These are phyloP conservation scores for Suillus fuscotomentosus DNA, from an alignment of 768 basidiomycete genomes.

Conservation along the genomic window DNA sequence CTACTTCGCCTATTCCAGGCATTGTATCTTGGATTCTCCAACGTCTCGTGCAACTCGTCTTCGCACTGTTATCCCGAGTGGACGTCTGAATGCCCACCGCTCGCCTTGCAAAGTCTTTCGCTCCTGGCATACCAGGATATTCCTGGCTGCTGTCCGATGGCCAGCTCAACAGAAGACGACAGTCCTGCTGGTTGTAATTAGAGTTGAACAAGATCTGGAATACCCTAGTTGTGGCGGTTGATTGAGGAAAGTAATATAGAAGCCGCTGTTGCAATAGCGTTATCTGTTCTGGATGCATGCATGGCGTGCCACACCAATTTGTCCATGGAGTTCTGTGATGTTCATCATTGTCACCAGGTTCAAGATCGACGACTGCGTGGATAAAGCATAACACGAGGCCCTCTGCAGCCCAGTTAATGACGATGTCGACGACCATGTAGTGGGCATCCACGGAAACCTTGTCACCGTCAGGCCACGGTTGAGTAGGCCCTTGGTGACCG, in stretches of 20 bases:
- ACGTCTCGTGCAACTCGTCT: constrained; percentile 83
- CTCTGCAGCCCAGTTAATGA: constrained; percentile 87
- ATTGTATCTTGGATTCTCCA: constrained; percentile 73
- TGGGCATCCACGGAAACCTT: constrained; percentile 67
- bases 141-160: constrained; percentile 56
- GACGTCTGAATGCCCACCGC: constrained; percentile 62
- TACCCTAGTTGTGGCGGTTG: constrained; percentile 54
- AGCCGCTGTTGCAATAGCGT: constrained; percentile 60
- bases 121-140: constrained; percentile 39
- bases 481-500: constrained; percentile 58
- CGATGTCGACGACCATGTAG: constrained; percentile 87
- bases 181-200: constrained; percentile 36
- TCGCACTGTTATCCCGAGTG: constrained; percentile 62
- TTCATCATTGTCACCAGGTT: constrained; percentile 71
- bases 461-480: constrained; percentile 62
- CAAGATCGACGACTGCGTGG: constrained; percentile 77
- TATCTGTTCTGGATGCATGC: constrained; percentile 56
- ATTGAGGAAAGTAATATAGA: constrained; percentile 50
- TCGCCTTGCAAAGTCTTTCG: constrained; percentile 52
- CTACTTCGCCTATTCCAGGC: constrained; percentile 64
- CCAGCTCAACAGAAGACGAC: constrained; percentile 69
- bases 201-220: constrained; percentile 76
- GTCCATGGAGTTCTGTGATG: constrained; percentile 72
- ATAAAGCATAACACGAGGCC: constrained; percentile 87
- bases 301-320: constrained; percentile 85